Conservation (phyloP, 1,284 basidiomycete species). For the Malassezia sympodialis region DNA sequence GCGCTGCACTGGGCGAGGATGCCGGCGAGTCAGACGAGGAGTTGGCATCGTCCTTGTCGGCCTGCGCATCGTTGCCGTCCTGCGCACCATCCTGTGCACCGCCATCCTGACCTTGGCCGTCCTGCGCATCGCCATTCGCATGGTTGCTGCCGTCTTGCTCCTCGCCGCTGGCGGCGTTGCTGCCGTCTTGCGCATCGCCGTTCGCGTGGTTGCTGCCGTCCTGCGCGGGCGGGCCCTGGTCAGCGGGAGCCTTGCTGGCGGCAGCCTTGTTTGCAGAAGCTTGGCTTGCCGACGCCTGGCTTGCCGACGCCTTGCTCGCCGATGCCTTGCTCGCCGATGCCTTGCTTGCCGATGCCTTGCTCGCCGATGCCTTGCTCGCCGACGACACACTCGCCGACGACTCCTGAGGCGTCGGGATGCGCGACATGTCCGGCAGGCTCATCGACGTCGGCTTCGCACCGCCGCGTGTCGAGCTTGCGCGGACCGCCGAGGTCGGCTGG, state of each 20-base stretch:
- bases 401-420: constrained; percentile 4
- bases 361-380: background rate
- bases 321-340: background rate
- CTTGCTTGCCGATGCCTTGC: background rate
- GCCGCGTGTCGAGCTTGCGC: background rate
- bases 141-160: background rate
- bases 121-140: no score
- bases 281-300: background rate
- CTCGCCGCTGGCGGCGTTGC: background rate
- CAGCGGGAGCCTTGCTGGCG: background rate
- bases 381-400: background rate
- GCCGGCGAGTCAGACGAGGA: background rate
- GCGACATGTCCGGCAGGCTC: constrained; percentile 1
- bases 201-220: background rate
- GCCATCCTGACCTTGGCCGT: no score
- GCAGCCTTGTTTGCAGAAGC: background rate
- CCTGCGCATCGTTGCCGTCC: background rate
- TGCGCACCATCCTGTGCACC: background rate
- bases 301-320: constrained; percentile 1
- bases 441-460: background rate
- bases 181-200: background rate
- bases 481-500: background rate
- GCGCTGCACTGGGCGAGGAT: background rate
- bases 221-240: background rate
- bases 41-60: background rate